Conservation (phyloP, 805 yeast genomes). For the Blastobotrys mokoenaii region DNA sequence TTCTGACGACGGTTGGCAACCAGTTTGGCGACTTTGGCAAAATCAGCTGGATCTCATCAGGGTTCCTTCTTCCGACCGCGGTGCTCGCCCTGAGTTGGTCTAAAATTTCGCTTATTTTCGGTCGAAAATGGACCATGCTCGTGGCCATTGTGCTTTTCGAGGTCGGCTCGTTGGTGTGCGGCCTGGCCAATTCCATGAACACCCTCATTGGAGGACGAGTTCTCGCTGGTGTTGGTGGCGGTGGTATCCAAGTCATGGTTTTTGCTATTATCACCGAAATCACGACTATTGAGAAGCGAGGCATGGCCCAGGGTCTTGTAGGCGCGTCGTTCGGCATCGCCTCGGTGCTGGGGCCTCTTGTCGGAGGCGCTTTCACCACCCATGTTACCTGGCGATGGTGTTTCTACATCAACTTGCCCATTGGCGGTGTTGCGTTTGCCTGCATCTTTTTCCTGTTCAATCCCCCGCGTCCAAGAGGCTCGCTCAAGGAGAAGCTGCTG, state of each 20-base stretch:
- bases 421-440: constrained; percentile 45
- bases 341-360: constrained; percentile 42
- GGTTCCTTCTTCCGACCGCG: constrained; percentile 59
- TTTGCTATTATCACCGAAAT: constrained; percentile 51
- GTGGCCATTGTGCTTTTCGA: constrained; percentile 47
- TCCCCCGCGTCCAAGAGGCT: constrained; percentile 40
- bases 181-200: constrained; percentile 45
- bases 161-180: constrained; percentile 53
- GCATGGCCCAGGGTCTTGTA: constrained; percentile 19
- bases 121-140: constrained; percentile 42
- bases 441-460: constrained; percentile 35
- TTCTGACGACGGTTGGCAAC: constrained; percentile 35
- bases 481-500: constrained; percentile 31
- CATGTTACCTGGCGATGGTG: constrained; percentile 69
- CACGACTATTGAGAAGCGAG: constrained; percentile 35
- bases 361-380: constrained; percentile 58
- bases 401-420: constrained; percentile 59
- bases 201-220: constrained; percentile 65
- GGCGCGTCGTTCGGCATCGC: constrained; percentile 25
- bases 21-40: constrained; percentile 41
- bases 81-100: constrained; percentile 54
- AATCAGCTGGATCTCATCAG: constrained; percentile 45
- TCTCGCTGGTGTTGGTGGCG: constrained; percentile 64
- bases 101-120: constrained; percentile 30
- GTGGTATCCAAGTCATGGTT: constrained; percentile 52